Base-by-base conservation (phyloP, 2,329 filamentous ascomycete species). In the Rutstroemia sydowiana region DNA sequence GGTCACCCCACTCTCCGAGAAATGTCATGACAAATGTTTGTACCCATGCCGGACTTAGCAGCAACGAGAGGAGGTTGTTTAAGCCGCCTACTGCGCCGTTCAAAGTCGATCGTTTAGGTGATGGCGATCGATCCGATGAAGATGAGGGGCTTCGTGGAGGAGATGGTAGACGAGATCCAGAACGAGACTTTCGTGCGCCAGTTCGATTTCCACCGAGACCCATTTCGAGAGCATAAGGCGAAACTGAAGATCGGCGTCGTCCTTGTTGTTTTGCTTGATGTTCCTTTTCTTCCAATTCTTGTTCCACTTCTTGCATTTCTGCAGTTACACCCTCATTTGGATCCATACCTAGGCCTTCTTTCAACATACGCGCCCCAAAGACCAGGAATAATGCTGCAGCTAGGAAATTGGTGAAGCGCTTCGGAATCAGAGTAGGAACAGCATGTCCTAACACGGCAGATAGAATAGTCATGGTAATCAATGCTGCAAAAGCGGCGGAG, bases 21-120 rank as follows among this genome's bases (percentile, higher is more conserved):
- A 98, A 98, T 2, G 93, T 98, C 93, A 98, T 98, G 62, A 95
- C 81, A 66, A 98, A 98, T 0, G 93, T 98, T 71, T 97, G 92
- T 13, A 98, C 93, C 93, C 93, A 98, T 0, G 91, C 93, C 1
- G 93, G 93, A 69, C 88, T 95, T 36, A 98, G 77, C 4, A 98
- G 78, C 6, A 98, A 75, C 10, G 88, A 90, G 57, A 90, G 81
- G 3, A 98, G 79, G 63, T 98, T 98, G 68, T 84, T 83, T 21
- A 96, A 72, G 1, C 93, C 91, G 18, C 77, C 66, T n/a, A 79
- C 55, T 9, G 68, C 49, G 43, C 69, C 69, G 68, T 56, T 79
- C 55, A 68, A 71, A 54, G 61, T 70, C 63, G 63, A 72, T 60
- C 42, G 74, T 54, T 11, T 69, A 60, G 54, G 68, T 58, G 57